Conservation (phyloP, 305 asterid species). For the Fraxinus albicans region DNA sequence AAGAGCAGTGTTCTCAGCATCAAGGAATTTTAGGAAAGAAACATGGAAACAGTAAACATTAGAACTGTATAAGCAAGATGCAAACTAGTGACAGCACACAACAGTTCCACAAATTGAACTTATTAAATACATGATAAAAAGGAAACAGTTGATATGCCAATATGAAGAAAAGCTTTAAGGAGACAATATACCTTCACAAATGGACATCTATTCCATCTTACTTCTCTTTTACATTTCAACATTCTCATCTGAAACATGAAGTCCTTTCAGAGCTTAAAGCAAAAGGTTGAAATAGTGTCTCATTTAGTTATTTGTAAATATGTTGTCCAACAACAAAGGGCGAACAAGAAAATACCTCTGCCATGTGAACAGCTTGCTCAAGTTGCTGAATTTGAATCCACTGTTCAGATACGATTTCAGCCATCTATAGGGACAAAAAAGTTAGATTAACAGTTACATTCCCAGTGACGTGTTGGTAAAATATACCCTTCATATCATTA, state of each 20-base stretch:
- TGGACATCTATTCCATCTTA: conserved; percentile 58
- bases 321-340: conserved; percentile 17
- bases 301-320: background rate
- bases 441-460: background rate
- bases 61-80: conserved; percentile 4
- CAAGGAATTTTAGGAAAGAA: conserved; percentile 9
- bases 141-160: conserved; percentile 2
- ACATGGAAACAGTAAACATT: background rate
- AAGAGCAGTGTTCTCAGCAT: conserved; percentile 18
- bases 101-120: background rate
- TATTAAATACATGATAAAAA: background rate
- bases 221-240: conserved; percentile 47
- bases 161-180: conserved; percentile 9
- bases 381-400: conserved; percentile 92
- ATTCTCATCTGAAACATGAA: conserved; percentile 49
- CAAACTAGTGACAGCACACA: background rate
- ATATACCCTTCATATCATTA: background rate
- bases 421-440: conserved; percentile 40
- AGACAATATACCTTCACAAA: conserved; percentile 55
- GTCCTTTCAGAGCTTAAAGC: conserved; percentile 10
- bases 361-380: conserved; percentile 89
- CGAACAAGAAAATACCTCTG: conserved; percentile 47
- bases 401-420: conserved; percentile 68
- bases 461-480: background rate
- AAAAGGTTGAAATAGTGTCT: conserved; percentile 2